Evolutionary conservation across 129 eudicot species (phyloP), one percentile per base, ranked within the genome.

Genomic region (Tagetes patula): DNA sequence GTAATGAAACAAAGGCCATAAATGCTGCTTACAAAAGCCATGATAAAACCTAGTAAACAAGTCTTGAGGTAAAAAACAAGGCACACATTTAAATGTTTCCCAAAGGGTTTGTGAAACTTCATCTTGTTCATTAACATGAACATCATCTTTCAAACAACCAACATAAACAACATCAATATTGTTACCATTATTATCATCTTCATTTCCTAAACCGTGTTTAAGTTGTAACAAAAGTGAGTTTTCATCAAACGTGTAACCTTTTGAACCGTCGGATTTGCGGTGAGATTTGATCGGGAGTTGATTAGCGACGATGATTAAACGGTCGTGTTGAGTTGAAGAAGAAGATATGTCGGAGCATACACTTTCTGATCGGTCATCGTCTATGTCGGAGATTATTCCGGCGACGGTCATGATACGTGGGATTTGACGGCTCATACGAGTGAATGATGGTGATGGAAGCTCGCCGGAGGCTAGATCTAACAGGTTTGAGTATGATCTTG

Each of bases 1-100:
- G 52, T 91, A 91, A 80, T 91, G 97, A 48, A 91, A 91, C 79
- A 91, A 69, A 0, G 97, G 97, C 97, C 97, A 91, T 11, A 91
- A 67, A 34, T 91, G 95, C 45, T 91, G 97, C 73, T 91, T 91
- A 75, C 97, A 91, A 45, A 91, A 91, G 14, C 95, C 96, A 32
- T 91, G 95, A 48, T 91, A 91, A 75, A 83, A 91, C 54, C 82
- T 77, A 39, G 85, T 83, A 56, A 77, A 87, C 53, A 91, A 72
- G 30, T 91, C 97, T 3, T 81, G 87, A 2, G 91, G 96, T 4
- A 91, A 1, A 75, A 91, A 91, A 7, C 96, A 88, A 11, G 96
- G 92, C 6, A 91, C 97, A 69, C 97, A 91, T 65, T 88, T 91
- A 61, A 85, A 91, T 0, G 79, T 66, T 67, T 91, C 97, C 6